Evolutionary conservation across 139 green algal species (phyloP).

Genomic region (Deuterostichococcus epilithicus): DNA sequence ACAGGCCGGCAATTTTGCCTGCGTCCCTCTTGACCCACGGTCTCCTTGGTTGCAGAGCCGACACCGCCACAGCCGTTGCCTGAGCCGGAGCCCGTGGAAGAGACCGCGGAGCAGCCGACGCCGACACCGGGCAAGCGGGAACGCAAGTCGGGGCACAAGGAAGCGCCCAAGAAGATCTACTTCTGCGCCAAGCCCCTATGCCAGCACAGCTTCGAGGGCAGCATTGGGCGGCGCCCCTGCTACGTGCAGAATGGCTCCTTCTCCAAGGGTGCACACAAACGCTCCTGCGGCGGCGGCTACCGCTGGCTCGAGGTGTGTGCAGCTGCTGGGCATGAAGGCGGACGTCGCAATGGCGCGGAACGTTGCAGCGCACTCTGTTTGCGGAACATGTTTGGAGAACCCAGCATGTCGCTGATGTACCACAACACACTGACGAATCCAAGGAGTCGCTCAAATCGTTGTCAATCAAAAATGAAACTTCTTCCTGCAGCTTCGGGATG

Average conservation of each 20-base stretch:
- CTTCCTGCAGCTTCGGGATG: background rate
- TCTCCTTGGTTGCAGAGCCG: too few species aligned
- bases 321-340: too few species aligned
- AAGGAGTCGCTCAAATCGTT: too few species aligned
- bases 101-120: background rate
- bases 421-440: too few species aligned
- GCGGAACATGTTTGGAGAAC: too few species aligned
- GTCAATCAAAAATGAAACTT: background rate
- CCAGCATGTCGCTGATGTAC: too few species aligned
- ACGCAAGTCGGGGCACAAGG: background rate
- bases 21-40: too few species aligned
- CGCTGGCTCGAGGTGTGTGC: background rate
- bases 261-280: background rate
- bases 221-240: background rate
- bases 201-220: background rate
- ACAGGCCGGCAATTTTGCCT: too few species aligned
- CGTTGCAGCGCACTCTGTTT: too few species aligned
- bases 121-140: background rate
- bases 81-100: background rate
- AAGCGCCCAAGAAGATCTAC: background rate
- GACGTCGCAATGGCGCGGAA: too few species aligned
- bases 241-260: conserved; percentile 1
- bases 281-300: background rate
- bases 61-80: background rate
- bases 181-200: background rate